Base-by-base conservation (phyloP, 495 filamentous ascomycete species). In the Chaetomium tenue region DNA sequence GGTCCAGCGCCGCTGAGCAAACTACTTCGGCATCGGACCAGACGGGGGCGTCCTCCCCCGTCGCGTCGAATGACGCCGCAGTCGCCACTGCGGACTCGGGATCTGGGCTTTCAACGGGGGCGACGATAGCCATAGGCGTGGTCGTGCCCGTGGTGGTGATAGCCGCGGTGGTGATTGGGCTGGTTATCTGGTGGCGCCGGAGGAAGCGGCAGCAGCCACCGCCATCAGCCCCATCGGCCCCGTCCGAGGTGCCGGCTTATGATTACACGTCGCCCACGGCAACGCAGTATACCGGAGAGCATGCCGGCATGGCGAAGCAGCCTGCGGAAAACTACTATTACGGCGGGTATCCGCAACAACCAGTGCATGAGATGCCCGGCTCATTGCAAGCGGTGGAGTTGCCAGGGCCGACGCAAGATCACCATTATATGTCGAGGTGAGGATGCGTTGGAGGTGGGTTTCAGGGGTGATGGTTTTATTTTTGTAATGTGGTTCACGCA, bases 91-190 rank as follows among this genome's bases (percentile, higher is more conserved):
- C 40, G 28, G 23, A 42, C 16, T 20, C 54, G 1, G 20, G 12
- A 18, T 22, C 37, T 2, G 37, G 22, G 7, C 50, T 62, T 23
- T 54, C 60, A 4, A 46, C 50, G 2, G 60, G 60, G 23, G 60
- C 50, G 3, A 46, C 16, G 18, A 47, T 30, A 0, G 60, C 60
- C 18, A 62, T 62, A 0, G 60, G 48, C 37, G 60, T 62, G 23
- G 60, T 54, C 1, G 39, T 62, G 8, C 60, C 60, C 20, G 15
- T 62, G 8, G 60, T 23, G 12, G 60, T 62, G 12, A 40, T 62
- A n/a, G 60, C 9, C 22, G 60, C 50, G 15, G 12, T 55, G 16
- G 3, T 33, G 20, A 11, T 33, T 2, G 60, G 22, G 2, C 8
- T 54, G 13, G 16, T 18, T 3, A 2, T 54, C 22, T 62, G 50